Conservation (phyloP, 148 eudicot genomes). For the Amaranthus hypochondriacus region DNA sequence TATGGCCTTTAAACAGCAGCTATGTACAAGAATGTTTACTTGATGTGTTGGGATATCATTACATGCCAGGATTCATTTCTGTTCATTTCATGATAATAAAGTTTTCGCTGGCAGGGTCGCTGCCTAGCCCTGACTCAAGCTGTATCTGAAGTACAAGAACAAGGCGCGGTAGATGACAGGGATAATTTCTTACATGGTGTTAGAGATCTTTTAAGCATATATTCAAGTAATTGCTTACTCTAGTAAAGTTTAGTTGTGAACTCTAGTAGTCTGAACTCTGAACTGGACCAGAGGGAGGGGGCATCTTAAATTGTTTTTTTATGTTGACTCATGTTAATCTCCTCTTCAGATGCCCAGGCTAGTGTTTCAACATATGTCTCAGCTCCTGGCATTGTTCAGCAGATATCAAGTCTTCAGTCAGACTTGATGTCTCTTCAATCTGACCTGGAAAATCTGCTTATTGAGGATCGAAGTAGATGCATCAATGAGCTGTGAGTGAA, state of each 20-base stretch:
- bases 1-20: neutral
- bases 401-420: constrained; percentile 78
- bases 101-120: constrained; percentile 48
- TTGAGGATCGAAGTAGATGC: constrained; percentile 86
- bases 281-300: neutral
- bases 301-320: neutral
- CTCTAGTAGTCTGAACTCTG: neutral
- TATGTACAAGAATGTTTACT: neutral
- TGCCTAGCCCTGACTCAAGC: constrained; percentile 77
- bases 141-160: constrained; percentile 87
- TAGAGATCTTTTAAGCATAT: constrained; percentile 89
- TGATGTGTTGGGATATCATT: neutral
- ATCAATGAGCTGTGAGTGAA: constrained; percentile 87
- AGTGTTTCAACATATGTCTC: constrained; percentile 82
- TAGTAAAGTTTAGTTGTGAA: neutral
- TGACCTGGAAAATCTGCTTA: constrained; percentile 86
- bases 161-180: constrained; percentile 98
- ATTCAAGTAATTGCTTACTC: constrained; percentile 63
- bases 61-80: neutral
- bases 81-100: constrained; percentile 7
- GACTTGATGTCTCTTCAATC: constrained; percentile 81
- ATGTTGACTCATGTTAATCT: constrained; percentile 10
- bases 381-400: constrained; percentile 93
- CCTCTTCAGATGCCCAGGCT: constrained; percentile 74
- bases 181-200: constrained; percentile 94